These are phyloP conservation scores for Cyberlindnera americana DNA, from an alignment of 805 yeast genomes.

Conservation along the genomic window DNA sequence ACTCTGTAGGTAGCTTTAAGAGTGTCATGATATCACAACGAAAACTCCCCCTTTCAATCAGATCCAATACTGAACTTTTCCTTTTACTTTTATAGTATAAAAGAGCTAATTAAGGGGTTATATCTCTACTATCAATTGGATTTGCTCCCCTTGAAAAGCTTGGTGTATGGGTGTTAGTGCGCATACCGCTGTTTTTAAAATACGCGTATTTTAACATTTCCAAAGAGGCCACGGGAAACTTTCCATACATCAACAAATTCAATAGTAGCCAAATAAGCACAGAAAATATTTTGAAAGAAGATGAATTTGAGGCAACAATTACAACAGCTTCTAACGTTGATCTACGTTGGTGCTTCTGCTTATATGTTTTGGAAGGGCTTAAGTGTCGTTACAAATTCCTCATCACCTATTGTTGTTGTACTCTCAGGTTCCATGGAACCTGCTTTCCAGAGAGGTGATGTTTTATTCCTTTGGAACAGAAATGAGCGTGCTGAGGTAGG, in stretches of 20 bases:
- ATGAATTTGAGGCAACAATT: constrained; percentile 63
- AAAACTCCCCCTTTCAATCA: no score
- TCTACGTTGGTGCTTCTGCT: constrained; percentile 82
- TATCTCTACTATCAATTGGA: no score
- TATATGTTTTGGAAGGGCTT: constrained; percentile 89
- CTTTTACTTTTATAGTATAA: no score
- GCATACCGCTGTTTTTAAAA: no score
- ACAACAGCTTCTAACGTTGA: constrained; percentile 64
- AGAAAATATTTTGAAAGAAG: no score
- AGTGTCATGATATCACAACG: no score
- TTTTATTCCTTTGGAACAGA: constrained; percentile 87
- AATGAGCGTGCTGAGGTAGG: constrained; percentile 68
- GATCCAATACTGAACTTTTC: no score
- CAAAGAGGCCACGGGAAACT: neutral
- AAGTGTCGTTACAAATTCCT: constrained; percentile 71
- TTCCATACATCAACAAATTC: neutral
- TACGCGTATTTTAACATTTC: no score
- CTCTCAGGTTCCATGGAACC: constrained; percentile 99
- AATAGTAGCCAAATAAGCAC: no score
- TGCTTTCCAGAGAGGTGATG: constrained; percentile 97
- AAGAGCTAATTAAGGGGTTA: no score
- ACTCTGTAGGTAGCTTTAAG: constrained; percentile 23
- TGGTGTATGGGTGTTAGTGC: no score
- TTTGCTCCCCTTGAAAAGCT: no score
- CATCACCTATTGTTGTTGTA: constrained; percentile 94